Conservation (phyloP, 139 green algal genomes). For the Chlorella sp. region DNA sequence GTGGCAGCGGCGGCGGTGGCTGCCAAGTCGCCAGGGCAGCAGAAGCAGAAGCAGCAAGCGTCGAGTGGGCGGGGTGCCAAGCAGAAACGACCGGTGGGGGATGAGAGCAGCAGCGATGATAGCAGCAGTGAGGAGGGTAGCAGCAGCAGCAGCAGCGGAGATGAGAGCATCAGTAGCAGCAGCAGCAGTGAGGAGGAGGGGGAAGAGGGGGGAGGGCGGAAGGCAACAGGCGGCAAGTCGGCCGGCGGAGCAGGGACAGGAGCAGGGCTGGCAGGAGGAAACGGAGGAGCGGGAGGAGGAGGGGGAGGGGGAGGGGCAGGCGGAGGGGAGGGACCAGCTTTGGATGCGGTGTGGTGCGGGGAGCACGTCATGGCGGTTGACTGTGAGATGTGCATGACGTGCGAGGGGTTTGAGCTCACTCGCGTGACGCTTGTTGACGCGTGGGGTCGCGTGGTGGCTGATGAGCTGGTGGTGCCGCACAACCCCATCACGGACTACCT, state of each 20-base stretch:
- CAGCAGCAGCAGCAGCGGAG: background rate
- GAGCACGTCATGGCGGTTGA: constrained; percentile 64
- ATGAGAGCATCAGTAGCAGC: background rate
- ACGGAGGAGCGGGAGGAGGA: constrained; percentile 10
- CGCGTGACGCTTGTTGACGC: constrained; percentile 55
- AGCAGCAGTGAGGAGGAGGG: background rate
- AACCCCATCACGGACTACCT: constrained; percentile 84
- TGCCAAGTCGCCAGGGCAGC: too few species aligned
- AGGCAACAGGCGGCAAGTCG: background rate
- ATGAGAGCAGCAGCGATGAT: background rate
- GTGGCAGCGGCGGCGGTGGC: too few species aligned
- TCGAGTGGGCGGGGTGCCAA: background rate
- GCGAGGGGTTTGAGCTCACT: constrained; percentile 64
- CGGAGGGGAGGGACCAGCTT: background rate
- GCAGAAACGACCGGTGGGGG: too few species aligned
- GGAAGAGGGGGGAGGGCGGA: background rate
- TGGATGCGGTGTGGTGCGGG: background rate
- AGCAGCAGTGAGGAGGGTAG: background rate
- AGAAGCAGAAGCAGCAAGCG: background rate
- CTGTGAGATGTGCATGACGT: constrained; percentile 84
- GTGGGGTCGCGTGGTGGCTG: constrained; percentile 53
- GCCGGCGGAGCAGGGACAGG: background rate
- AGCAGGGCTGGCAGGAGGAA: background rate
- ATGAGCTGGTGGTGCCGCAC: constrained; percentile 76
- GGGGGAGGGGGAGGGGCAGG: background rate